Base-by-base conservation (phyloP, 164 flowering plant genomes). In the Piper betle region DNA sequence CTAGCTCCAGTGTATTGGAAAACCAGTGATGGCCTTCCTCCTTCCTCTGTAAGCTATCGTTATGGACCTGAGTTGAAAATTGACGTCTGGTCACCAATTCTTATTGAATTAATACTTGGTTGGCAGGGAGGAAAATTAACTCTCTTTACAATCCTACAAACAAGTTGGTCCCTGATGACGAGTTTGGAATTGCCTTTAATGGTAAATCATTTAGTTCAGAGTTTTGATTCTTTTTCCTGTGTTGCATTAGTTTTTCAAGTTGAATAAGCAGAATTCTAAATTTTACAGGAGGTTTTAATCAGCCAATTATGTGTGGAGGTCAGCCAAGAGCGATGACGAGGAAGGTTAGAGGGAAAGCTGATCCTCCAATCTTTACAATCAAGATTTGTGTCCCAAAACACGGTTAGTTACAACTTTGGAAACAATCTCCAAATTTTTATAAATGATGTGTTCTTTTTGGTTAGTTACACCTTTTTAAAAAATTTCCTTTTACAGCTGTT, bases 221-320 rank as follows among this genome's bases (percentile, higher is more conserved):
- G 57, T 5, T 54, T 18, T 25, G 5, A 3, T 6, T 2, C 15
- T 46, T 46, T 46, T 46, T 9, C 12, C 50, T 46, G 50, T 46
- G 15, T 46, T 46, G 3, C 50, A 46, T 46, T 46, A 10, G 15
- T 10, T 5, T 42, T 5, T 9, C 12, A 4, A 5, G 15, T 46
- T 46, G 12, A 46, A 46, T 46, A 46, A 3, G 15, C 3, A 46
- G 50, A 10, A 46, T 46, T 12, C 50, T 42, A 39, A 54, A 19
- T 54, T 42, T 64, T 46, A 57, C 78, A 88, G 96, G 96, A 66
- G 96, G 98, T 10, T 92, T 92, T 66, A 92, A 92, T 80, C 98
- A 92, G 78, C 96, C 98, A 0, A 84, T 88, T 52, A 91, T 91
- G 96, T 91, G 95, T 69, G 93, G 98, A 20, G 92, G 94, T 17